Evolutionary conservation across 257 asterid genomes (phyloP).

Genomic region (Solanum piurae): DNA sequence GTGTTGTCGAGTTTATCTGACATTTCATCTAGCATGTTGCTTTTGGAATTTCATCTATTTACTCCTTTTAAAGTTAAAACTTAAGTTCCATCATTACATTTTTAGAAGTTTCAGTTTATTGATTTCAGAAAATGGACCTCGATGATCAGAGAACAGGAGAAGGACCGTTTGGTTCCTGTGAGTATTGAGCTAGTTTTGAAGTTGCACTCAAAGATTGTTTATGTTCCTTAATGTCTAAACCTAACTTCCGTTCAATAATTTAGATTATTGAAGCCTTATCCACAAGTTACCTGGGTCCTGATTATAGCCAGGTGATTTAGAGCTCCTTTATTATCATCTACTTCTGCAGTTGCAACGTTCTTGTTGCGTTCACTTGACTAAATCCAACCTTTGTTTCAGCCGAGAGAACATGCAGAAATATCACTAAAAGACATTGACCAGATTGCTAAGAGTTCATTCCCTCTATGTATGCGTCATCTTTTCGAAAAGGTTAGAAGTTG

Average conservation of each 20-base stretch:
- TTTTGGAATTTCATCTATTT: background rate
- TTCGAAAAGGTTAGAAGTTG: constrained; percentile 62
- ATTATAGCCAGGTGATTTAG: constrained; percentile 73
- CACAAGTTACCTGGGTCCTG: constrained; percentile 85
- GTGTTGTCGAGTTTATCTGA: background rate
- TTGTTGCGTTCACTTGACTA: constrained; percentile 9
- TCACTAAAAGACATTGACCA: constrained; percentile 85
- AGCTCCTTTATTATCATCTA: constrained; percentile 1
- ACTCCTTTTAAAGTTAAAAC: background rate
- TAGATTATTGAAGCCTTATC: constrained; percentile 85
- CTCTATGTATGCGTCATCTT: constrained; percentile 96
- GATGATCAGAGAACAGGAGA: constrained; percentile 86
- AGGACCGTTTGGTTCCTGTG: constrained; percentile 89
- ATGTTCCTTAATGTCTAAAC: background rate
- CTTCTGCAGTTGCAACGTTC: background rate
- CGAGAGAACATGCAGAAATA: constrained; percentile 50
- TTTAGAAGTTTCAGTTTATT: background rate
- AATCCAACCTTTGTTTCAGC: constrained; percentile 40
- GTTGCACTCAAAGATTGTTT: background rate
- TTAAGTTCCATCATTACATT: background rate
- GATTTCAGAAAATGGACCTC: constrained; percentile 85
- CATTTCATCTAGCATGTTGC: background rate
- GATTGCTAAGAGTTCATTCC: constrained; percentile 81
- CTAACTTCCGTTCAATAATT: background rate
- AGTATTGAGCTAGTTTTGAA: constrained; percentile 19